Percentiles rank a stretch among this genome's conserved stretches.
Evolutionary conservation across 345 rosid species (phyloP).

Genomic region (Eutrema japonicum): DNA sequence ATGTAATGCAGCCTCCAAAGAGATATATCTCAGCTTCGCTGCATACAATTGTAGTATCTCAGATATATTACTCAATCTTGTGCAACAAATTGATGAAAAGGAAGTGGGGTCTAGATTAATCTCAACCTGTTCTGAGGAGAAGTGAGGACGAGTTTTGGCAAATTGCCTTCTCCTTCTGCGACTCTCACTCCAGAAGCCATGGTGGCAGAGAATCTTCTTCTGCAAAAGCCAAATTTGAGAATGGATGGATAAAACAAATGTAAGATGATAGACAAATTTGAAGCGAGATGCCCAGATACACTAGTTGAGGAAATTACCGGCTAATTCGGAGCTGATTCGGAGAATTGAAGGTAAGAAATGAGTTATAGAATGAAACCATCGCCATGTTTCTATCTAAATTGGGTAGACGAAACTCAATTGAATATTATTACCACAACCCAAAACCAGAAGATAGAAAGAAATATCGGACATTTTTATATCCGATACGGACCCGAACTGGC

Average conservation of each 20-base stretch:
- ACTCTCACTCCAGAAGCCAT: constrained; percentile 73
- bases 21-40: constrained; percentile 93
- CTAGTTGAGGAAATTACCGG: constrained; percentile 48
- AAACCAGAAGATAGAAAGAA: not conserved
- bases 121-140: constrained; percentile 70
- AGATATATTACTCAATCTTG: not conserved
- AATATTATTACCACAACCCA: not conserved
- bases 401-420: not conserved
- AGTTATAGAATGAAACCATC: constrained; percentile 55
- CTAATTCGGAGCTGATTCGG: constrained; percentile 51
- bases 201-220: constrained; percentile 54
- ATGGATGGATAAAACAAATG: not conserved
- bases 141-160: constrained; percentile 82
- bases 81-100: not conserved
- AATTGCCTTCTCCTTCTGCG: constrained; percentile 84
- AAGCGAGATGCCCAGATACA: not conserved
- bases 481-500: constrained; percentile 12
- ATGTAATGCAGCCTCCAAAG: constrained; percentile 87
- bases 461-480: not conserved
- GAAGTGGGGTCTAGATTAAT: not conserved
- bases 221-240: constrained; percentile 22
- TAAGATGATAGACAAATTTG: not conserved
- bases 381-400: constrained; percentile 53
- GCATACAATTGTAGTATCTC: constrained; percentile 25
- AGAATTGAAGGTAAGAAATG: constrained; percentile 48